Evolutionary conservation across 1,284 basidiomycete species (phyloP), one percentile per base, ranked within the genome.

Genomic region (Trichosporon ovoides): DNA sequence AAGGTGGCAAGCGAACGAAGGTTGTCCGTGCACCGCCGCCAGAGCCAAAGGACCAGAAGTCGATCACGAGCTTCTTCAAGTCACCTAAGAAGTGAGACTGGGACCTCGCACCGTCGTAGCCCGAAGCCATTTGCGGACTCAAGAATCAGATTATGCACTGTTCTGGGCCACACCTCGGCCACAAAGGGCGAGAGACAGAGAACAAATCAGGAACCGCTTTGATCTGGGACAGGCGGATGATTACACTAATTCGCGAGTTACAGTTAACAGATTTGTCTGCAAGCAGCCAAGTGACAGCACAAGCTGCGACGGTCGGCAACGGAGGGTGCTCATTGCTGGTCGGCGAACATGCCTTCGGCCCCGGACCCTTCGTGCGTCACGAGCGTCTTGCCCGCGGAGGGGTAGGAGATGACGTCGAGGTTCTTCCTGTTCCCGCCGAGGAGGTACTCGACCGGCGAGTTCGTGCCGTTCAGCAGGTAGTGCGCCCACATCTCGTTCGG

Each of bases 31-130:
- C 36, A 58, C 22, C 22, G 51, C 43, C 58, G 14, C 66, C 65
- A 37, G 67, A 66, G 19, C 56, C 53, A 37, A 52, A n/a, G 12
- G 49, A 70, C 66, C 71, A 73, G 68, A 66, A 67, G n/a, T 56
- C 66, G 7, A 73, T 73, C 19, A 71, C 68, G 50, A 66, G 55
- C 50, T 72, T 74, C 52, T 74, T 74, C 62, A 66, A 66, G 52
- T 66, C 67, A 7, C 72, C 72, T 24, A 46, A 40, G 38, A 63
- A 67, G 53, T 57, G 16, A 34, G 38, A 31, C 5, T 31, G 28
- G 28, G 9, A 31, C n/a, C n/a, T n/a, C n/a, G n/a, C n/a, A n/a
- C n/a, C n/a, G n/a, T n/a, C n/a, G n/a, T n/a, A n/a, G n/a, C n/a
- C n/a, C n/a, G n/a, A n/a, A n/a, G n/a, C n/a, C n/a, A n/a, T n/a